Evolutionary conservation across 2,329 filamentous ascomycete species (phyloP), one percentile per base, ranked within the genome.

Genomic region (Hansfordia pulvinata): DNA sequence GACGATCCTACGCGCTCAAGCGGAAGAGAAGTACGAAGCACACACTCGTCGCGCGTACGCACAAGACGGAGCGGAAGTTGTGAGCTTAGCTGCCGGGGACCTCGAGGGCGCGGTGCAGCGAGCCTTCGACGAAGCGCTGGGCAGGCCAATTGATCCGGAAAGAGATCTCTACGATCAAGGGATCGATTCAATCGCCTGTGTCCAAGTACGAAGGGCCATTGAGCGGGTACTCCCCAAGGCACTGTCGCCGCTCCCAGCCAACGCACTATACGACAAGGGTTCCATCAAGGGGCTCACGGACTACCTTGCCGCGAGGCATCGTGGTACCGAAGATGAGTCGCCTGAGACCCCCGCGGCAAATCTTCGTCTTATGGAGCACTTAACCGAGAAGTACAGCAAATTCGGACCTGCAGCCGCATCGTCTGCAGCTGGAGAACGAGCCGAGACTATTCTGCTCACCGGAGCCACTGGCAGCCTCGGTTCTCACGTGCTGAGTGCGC

Each of bases 221-320:
- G 39, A 48, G 17, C 34, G 40, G 1, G 28, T 46, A 13, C 27
- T 53, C 0, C 30, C 34, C 0, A 14, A 31, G 0, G 20, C 21
- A 0, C 27, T 30, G 2, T 18, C 11, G 1, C 15, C 25, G 0
- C 39, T 76, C 2, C 67, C 71, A 1, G 50, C 65, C 32, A 76
- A 69, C 30, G 42, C 76, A 2, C 59, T 77, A 0, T 73, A 76
- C 35, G 67, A 76, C 31, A 62, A 61, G 29, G 65, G 67, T 1
- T 71, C 57, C 3, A 48, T 74, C n/a, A 35, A 52, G 0, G 21
- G 24, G 0, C 24, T 55, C 4, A 31, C 42, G 0, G 26, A 27
- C 3, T 41, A 46, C 12, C 23, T 56, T 8, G n/a, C 22, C 18
- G 27, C 15, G 17, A 20, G 24, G 5, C 25, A 30, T 15, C 26